These are phyloP conservation scores for Salvia miltiorrhiza DNA, from an alignment of 257 asterid genomes.

Conservation along the genomic window DNA sequence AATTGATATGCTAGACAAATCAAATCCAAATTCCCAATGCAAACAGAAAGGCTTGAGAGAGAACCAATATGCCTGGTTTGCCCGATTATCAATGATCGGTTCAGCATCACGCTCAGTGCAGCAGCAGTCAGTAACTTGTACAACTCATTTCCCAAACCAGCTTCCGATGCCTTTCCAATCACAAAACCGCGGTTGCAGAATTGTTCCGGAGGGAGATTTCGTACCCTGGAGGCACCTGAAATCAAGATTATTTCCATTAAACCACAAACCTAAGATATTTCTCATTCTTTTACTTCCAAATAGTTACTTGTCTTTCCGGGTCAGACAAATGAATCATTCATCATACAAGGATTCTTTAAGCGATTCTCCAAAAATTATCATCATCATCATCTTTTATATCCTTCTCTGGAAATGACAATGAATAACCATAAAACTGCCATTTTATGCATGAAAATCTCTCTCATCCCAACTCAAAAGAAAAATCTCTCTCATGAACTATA, in stretches of 20 bases:
- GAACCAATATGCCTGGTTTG: constrained; percentile 99
- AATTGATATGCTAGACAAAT: constrained; percentile 7
- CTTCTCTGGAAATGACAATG: background rate
- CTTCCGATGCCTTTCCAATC: constrained; percentile 94
- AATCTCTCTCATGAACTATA: background rate
- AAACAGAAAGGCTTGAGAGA: constrained; percentile 82
- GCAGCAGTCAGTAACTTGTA: constrained; percentile 92
- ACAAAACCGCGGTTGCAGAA: constrained; percentile 94
- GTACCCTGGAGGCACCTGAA: constrained; percentile 76
- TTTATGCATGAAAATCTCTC: background rate
- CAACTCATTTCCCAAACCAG: constrained; percentile 95
- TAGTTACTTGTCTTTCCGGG: background rate
- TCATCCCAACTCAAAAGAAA: too few species aligned
- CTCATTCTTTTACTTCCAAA: background rate
- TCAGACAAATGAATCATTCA: background rate
- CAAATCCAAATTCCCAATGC: constrained; percentile 23
- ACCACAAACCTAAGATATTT: background rate
- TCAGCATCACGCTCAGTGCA: constrained; percentile 94
- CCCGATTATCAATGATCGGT: constrained; percentile 93
- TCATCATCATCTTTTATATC: background rate
- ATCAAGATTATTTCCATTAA: constrained; percentile 3
- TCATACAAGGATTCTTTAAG: background rate
- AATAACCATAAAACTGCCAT: background rate
- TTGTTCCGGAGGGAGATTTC: constrained; percentile 62
- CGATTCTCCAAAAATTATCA: background rate